These are phyloP conservation scores for Camellia granthamiana DNA, from an alignment of 148 eudicot genomes.

Conservation along the genomic window DNA sequence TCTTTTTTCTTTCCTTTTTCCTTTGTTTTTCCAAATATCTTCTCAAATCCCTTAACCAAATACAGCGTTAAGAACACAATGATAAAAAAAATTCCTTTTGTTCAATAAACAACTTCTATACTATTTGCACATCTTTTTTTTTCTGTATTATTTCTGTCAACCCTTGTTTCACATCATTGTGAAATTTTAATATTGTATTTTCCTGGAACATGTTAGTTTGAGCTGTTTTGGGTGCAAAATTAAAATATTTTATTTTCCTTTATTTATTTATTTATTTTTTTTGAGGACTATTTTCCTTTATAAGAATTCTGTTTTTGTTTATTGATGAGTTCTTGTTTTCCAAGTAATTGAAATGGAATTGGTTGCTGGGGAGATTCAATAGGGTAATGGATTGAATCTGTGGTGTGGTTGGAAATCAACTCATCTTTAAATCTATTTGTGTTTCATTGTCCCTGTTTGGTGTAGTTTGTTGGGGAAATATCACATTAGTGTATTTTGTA, in stretches of 20 bases:
- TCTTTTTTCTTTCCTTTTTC: too few relatives aligned
- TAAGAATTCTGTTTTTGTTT: not conserved
- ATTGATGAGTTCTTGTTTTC: not conserved
- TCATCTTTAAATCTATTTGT: too few relatives aligned
- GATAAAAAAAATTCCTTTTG: not conserved
- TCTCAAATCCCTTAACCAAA: not conserved
- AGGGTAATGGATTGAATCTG: too few relatives aligned
- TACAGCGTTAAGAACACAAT: not conserved
- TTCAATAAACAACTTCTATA: not conserved
- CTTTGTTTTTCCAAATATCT: too few relatives aligned
- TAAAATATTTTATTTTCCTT: not conserved
- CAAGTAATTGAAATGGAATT: too few relatives aligned
- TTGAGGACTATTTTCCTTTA: not conserved
- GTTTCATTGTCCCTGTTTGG: too few relatives aligned
- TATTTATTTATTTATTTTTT: too few relatives aligned
- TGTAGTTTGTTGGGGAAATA: too few relatives aligned
- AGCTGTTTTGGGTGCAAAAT: not conserved
- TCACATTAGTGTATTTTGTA: too few relatives aligned
- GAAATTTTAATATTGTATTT: constrained; percentile 16
- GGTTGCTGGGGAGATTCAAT: too few relatives aligned
- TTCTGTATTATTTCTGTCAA: constrained; percentile 9
- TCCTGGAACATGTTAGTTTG: not conserved
- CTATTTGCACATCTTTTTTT: not conserved
- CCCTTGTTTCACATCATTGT: constrained; percentile 9
- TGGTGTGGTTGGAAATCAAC: too few relatives aligned